These are phyloP conservation scores for Apiospora sp. DNA, from an alignment of 2,329 filamentous ascomycete species.

Conservation along the genomic window DNA sequence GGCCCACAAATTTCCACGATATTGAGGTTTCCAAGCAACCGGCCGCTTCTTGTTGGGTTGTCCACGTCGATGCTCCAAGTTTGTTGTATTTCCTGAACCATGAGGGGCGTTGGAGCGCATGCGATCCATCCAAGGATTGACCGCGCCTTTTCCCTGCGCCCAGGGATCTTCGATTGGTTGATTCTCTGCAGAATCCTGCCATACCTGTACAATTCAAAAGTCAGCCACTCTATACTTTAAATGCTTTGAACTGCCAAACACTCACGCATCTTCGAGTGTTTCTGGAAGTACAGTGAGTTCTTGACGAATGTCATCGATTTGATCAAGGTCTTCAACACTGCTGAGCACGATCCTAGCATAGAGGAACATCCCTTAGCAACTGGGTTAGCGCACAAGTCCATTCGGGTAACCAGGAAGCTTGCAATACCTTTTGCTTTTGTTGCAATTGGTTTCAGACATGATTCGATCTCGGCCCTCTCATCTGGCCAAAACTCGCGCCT, in stretches of 20 bases:
- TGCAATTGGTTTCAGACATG: too few relatives aligned
- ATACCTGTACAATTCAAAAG: conserved; percentile 26
- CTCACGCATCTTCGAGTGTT: conserved; percentile 42
- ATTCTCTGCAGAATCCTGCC: conserved; percentile 29
- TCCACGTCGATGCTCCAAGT: conserved; percentile 27
- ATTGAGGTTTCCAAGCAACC: conserved; percentile 26
- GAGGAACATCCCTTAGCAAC: conserved; percentile 43
- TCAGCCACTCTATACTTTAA: too few relatives aligned
- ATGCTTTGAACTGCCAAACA: neutral
- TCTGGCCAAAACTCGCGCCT: too few relatives aligned
- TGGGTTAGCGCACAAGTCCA: neutral
- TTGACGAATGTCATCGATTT: conserved; percentile 35
- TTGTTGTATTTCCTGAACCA: conserved; percentile 33
- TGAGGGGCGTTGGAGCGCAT: conserved; percentile 33
- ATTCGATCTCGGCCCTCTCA: too few relatives aligned
- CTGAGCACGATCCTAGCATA: conserved; percentile 40
- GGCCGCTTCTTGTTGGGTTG: neutral
- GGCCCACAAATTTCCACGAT: conserved; percentile 39
- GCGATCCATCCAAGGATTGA: conserved; percentile 35
- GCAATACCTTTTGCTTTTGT: too few relatives aligned
- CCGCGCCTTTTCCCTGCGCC: conserved; percentile 26
- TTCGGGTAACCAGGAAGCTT: neutral
- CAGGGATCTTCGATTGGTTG: conserved; percentile 25
- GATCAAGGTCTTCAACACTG: conserved; percentile 30
- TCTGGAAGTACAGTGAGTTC: conserved; percentile 40